Conservation (phyloP, 148 eudicot species). For the Silene uniflora region DNA sequence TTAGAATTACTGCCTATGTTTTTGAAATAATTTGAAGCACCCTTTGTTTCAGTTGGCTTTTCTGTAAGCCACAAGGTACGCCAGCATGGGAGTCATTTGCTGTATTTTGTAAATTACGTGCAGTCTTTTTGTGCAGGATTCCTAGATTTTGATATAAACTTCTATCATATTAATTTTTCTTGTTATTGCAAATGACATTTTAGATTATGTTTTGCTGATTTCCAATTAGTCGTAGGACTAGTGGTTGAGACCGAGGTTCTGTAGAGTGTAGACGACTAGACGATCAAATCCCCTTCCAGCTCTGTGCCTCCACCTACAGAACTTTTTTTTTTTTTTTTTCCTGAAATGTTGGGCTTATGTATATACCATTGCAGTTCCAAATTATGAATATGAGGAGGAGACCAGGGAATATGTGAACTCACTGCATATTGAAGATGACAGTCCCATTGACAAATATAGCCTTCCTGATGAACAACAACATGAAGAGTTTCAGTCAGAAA, state of each 20-base stretch:
- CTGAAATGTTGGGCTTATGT: background rate
- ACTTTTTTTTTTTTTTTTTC: no score
- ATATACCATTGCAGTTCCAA: constrained; percentile 35
- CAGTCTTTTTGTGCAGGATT: background rate
- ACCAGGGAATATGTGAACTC: constrained; percentile 59
- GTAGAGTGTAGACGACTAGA: background rate
- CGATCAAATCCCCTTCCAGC: background rate
- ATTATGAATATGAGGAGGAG: constrained; percentile 56
- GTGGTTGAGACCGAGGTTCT: background rate
- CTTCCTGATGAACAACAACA: constrained; percentile 51
- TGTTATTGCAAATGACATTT: background rate
- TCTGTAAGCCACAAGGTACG: background rate
- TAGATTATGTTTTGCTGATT: background rate
- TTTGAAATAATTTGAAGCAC: background rate
- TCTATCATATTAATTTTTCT: no score
- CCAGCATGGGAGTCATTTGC: background rate
- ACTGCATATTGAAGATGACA: constrained; percentile 57
- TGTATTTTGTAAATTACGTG: background rate
- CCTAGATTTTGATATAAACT: background rate
- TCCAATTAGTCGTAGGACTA: background rate
- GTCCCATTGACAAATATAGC: constrained; percentile 55
- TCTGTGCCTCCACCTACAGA: background rate
- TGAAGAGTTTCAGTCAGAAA: constrained; percentile 44
- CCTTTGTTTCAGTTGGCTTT: background rate
- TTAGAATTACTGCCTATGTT: background rate